Conservation (phyloP, 176 grass and related monocot species). For the Carex myosuroides region DNA sequence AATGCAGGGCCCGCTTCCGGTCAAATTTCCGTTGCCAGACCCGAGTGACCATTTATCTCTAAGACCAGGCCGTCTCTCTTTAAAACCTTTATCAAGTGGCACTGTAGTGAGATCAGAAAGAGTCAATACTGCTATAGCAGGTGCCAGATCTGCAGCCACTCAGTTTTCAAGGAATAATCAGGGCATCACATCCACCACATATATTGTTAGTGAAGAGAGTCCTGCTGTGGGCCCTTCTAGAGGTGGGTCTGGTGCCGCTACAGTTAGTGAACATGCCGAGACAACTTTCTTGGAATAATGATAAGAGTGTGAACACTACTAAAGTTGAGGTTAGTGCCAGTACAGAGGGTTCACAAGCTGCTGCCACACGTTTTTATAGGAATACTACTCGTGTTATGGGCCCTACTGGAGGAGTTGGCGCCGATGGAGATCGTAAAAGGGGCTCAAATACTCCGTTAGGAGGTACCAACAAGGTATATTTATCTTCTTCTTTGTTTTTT, state of each 20-base stretch:
- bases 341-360: background rate
- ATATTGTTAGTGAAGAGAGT: constrained; percentile 7
- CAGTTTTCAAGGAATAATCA: constrained; percentile 55
- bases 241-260: background rate
- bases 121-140: constrained; percentile 56
- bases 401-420: background rate
- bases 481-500: background rate
- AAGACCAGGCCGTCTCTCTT: constrained; percentile 43
- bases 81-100: constrained; percentile 19
- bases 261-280: background rate
- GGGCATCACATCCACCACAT: background rate
- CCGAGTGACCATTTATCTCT: constrained; percentile 41
- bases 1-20: constrained; percentile 54
- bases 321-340: background rate
- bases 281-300: background rate
- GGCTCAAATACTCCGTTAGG: background rate
- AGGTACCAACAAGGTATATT: constrained; percentile 11
- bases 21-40: constrained; percentile 78
- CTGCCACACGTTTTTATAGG: background rate
- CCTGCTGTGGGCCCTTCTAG: background rate
- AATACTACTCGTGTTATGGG: background rate
- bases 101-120: constrained; percentile 28
- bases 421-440: background rate
- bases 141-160: constrained; percentile 51
- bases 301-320: background rate